Percentiles rank a stretch among this genome's conserved stretches.
Evolutionary conservation across 2,329 filamentous ascomycete genomes (phyloP).

Genomic region (Claviceps spartinae): DNA sequence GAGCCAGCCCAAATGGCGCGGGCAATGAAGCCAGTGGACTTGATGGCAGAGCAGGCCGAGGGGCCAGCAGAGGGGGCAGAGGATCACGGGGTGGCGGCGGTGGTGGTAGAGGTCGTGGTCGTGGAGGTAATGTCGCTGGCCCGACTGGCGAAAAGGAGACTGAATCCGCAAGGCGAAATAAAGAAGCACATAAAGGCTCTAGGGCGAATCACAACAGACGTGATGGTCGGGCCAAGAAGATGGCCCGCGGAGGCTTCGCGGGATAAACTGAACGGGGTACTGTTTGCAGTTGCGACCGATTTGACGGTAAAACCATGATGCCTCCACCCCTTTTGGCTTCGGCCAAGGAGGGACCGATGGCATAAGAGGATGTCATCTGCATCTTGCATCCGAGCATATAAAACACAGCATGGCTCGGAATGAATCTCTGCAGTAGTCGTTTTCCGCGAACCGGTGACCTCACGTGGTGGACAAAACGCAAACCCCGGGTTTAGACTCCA

Average conservation of each 20-base stretch:
- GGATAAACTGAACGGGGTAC: constrained; percentile 12
- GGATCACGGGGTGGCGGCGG: constrained; percentile 16
- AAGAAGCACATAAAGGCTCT: constrained; percentile 71
- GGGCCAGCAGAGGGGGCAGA: constrained; percentile 25
- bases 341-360: too few species aligned
- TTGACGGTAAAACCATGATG: too few species aligned
- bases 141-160: constrained; percentile 57
- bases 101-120: constrained; percentile 20
- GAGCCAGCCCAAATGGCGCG: constrained; percentile 35
- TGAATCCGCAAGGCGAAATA: constrained; percentile 55
- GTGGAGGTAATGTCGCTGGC: constrained; percentile 49
- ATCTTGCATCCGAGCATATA: too few species aligned
- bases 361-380: too few species aligned
- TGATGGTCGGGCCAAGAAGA: constrained; percentile 53
- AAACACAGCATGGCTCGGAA: too few species aligned
- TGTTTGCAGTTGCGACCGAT: constrained; percentile 5
- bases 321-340: too few species aligned
- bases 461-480: too few species aligned
- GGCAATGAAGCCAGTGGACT: constrained; percentile 43
- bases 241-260: constrained; percentile 37
- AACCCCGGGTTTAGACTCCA: too few species aligned
- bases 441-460: too few species aligned
- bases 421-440: too few species aligned
- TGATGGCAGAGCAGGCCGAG: constrained; percentile 25
- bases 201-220: constrained; percentile 78